Conservation (phyloP, 108 stramenopile species). For the Skeletonema menzelii region DNA sequence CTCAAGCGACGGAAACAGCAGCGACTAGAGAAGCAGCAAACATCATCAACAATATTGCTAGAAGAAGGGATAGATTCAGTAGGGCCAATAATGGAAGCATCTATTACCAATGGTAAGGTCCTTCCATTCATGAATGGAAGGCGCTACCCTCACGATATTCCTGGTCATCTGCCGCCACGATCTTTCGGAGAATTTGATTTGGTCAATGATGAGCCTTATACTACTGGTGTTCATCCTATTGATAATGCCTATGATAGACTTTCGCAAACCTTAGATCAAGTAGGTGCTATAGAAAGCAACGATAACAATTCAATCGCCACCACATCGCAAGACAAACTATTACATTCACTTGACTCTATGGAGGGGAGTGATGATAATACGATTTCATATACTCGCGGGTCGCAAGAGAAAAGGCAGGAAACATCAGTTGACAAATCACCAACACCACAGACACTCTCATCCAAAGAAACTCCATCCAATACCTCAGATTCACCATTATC, state of each 20-base stretch:
- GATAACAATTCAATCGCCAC: background rate
- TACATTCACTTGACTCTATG: conserved; percentile 1
- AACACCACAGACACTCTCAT: background rate
- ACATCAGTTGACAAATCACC: background rate
- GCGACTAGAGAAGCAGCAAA: background rate
- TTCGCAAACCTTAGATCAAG: background rate
- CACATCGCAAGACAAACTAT: background rate
- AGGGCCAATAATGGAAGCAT: background rate
- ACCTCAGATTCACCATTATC: background rate
- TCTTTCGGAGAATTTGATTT: background rate
- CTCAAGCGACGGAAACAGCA: background rate
- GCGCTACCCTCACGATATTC: background rate
- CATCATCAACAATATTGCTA: background rate
- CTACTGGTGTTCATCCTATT: background rate
- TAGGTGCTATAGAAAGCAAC: too few relatives aligned
- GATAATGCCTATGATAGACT: background rate
- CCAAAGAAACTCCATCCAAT: background rate
- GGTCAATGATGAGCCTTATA: conserved; percentile 1
- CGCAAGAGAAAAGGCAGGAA: background rate
- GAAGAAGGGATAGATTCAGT: background rate
- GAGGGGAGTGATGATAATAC: conserved; percentile 2
- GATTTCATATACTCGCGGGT: background rate
- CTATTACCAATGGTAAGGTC: background rate
- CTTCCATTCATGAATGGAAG: too few relatives aligned
- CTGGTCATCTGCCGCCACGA: background rate